These are phyloP conservation scores for Colletotrichum gloeosporioides DNA, from an alignment of 2,329 filamentous ascomycete genomes.

Conservation along the genomic window DNA sequence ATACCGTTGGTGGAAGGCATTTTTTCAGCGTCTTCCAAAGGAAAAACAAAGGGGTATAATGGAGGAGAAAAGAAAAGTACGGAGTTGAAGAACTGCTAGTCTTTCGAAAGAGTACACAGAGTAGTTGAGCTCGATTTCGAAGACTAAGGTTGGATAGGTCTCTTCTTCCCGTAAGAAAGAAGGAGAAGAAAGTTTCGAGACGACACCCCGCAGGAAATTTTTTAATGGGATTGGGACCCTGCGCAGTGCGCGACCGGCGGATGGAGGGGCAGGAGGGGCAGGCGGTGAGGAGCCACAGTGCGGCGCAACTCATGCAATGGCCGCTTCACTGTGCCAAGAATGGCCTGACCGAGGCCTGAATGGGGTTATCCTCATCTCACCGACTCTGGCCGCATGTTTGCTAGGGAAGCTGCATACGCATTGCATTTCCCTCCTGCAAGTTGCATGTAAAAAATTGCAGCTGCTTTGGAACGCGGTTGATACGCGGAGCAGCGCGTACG, in stretches of 20 bases:
- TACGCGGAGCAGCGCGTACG: not conserved
- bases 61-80: constrained; percentile 29
- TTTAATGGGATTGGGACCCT: constrained; percentile 32
- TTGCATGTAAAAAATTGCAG: not conserved
- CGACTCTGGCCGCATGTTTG: not conserved
- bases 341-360: not conserved
- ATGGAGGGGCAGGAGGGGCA: constrained; percentile 17
- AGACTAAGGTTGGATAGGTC: constrained; percentile 34
- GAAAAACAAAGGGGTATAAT: constrained; percentile 33
- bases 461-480: not conserved
- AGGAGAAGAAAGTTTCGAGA: constrained; percentile 41
- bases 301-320: not conserved
- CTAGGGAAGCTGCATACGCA: not conserved
- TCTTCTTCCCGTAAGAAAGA: constrained; percentile 61
- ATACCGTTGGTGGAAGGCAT: constrained; percentile 63
- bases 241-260: constrained; percentile 8
- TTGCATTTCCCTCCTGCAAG: not conserved
- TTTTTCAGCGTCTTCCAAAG: constrained; percentile 18
- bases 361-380: not conserved
- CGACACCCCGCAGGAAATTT: constrained; percentile 41
- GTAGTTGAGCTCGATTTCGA: constrained; percentile 30
- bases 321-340: not conserved
- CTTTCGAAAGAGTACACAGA: constrained; percentile 33
- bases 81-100: constrained; percentile 36
- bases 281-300: constrained; percentile 15